These are phyloP conservation scores for Gryganskiella cystojenkinii DNA, from an alignment of 192 early-diverging fungal species.

Conservation along the genomic window DNA sequence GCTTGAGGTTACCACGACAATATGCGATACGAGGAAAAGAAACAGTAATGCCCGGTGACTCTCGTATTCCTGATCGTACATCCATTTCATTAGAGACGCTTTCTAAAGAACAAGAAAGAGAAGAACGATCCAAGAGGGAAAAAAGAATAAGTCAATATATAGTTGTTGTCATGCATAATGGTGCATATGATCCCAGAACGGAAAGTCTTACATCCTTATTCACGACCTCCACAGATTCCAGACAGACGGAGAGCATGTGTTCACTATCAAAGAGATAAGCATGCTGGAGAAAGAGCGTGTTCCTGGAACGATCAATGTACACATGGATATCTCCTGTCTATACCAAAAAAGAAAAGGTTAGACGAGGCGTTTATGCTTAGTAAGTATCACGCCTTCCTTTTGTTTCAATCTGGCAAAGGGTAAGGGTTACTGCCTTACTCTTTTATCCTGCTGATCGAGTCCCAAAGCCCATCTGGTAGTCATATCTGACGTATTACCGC, in stretches of 20 bases:
- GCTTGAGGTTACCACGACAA: slow-evolving; percentile 25
- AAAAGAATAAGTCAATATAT: too few species aligned
- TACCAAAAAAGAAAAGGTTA: neutral
- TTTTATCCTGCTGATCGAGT: too few species aligned
- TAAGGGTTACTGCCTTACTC: too few species aligned
- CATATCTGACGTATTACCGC: too few species aligned
- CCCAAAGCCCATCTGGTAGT: too few species aligned
- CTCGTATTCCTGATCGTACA: slow-evolving; percentile 44
- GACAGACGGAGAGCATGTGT: slow-evolving; percentile 30
- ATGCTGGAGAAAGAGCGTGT: slow-evolving; percentile 36
- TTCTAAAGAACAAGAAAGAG: slow-evolving; percentile 1
- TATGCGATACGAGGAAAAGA: slow-evolving; percentile 41
- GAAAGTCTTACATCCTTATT: slow-evolving; percentile 41
- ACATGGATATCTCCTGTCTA: slow-evolving; percentile 40
- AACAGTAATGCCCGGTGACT: slow-evolving; percentile 42
- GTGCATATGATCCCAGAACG: too few species aligned
- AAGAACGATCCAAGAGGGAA: neutral
- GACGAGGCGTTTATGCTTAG: too few species aligned
- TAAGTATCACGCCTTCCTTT: too few species aligned
- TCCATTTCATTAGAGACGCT: slow-evolving; percentile 35
- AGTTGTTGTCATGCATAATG: too few species aligned
- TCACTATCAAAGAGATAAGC: slow-evolving; percentile 27
- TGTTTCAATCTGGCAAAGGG: too few species aligned
- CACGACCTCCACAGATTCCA: slow-evolving; percentile 14
- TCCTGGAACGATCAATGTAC: slow-evolving; percentile 23